phyloP scores from a whole-genome alignment of 2,329 filamentous ascomycete species.

The Calcarisporium arbuscula region DNA sequence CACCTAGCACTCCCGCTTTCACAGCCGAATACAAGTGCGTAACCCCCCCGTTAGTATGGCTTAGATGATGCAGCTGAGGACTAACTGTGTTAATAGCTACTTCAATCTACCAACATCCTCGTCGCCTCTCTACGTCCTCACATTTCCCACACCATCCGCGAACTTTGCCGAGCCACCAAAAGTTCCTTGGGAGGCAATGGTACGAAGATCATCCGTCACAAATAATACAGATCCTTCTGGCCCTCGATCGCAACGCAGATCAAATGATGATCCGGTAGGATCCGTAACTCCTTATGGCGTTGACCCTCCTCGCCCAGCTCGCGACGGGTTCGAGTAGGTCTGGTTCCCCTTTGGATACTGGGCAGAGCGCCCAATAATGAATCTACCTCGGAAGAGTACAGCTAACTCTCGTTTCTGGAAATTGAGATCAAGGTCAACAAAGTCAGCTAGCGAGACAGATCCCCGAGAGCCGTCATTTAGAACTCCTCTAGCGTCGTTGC shows the following conservation, averaged over 20 bases:
- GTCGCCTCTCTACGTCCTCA: conserved; percentile 13
- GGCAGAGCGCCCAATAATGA: conserved; percentile 42
- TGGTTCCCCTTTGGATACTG: conserved; percentile 58
- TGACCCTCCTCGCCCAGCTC: conserved; percentile 51
- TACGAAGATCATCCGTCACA: too few relatives aligned
- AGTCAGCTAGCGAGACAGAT: conserved; percentile 28
- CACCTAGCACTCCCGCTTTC: too few relatives aligned
- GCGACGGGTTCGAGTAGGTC: conserved; percentile 52
- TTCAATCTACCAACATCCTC: conserved; percentile 21
- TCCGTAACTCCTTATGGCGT: too few relatives aligned
- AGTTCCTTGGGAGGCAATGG: conserved; percentile 5
- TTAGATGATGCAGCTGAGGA: too few relatives aligned
- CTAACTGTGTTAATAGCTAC: conserved; percentile 23
- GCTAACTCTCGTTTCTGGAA: conserved; percentile 30
- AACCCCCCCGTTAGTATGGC: too few relatives aligned
- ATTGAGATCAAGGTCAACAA: conserved; percentile 33
- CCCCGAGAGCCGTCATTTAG: conserved; percentile 12
- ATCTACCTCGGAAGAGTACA: conserved; percentile 22
- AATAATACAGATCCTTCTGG: too few relatives aligned
- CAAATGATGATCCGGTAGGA: too few relatives aligned
- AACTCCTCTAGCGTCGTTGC: conserved; percentile 19
- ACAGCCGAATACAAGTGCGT: too few relatives aligned
- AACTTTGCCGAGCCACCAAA: conserved; percentile 1
- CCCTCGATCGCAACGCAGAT: too few relatives aligned
- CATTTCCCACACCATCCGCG: conserved; percentile 8